Conservation (phyloP, 2,329 filamentous ascomycete species). For the Botryotinia convoluta region DNA sequence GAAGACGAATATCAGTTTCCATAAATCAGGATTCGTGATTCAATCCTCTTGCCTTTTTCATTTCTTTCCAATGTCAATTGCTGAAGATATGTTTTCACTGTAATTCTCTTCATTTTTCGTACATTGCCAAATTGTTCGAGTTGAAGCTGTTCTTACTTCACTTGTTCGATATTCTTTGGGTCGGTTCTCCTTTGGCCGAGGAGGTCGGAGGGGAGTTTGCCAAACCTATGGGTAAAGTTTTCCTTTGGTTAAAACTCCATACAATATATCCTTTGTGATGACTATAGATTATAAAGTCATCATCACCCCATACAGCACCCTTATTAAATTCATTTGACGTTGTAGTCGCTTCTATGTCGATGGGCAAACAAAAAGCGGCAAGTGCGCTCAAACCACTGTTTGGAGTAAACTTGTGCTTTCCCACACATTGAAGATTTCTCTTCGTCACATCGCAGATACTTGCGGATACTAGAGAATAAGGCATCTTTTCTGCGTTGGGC, state of each 20-base stretch:
- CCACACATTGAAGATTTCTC: not conserved
- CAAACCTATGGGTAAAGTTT: not conserved
- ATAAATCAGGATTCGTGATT: accelerated
- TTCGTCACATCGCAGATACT: not conserved
- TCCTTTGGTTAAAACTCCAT: constrained; percentile 24
- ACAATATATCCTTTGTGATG: constrained; percentile 24
- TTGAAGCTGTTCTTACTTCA: not conserved
- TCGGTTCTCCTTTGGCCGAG: not conserved
- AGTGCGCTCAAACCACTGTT: not conserved
- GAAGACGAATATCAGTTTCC: not conserved
- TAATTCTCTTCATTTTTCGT: not conserved
- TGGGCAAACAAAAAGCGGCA: not conserved
- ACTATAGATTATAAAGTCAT: constrained; percentile 29
- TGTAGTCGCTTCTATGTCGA: not conserved
- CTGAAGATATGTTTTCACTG: not conserved
- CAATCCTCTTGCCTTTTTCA: not conserved
- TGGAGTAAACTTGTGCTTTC: too few species aligned
- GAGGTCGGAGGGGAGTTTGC: not conserved
- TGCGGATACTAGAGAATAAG: not conserved
- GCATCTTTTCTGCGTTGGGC: not conserved
- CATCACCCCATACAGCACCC: constrained; percentile 16
- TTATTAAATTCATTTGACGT: not conserved
- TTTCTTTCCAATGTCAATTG: not conserved
- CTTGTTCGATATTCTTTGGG: not conserved
- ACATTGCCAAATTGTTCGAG: not conserved